Base-by-base conservation (phyloP, 2,329 filamentous ascomycete species). In the Fusarium lateritium region DNA sequence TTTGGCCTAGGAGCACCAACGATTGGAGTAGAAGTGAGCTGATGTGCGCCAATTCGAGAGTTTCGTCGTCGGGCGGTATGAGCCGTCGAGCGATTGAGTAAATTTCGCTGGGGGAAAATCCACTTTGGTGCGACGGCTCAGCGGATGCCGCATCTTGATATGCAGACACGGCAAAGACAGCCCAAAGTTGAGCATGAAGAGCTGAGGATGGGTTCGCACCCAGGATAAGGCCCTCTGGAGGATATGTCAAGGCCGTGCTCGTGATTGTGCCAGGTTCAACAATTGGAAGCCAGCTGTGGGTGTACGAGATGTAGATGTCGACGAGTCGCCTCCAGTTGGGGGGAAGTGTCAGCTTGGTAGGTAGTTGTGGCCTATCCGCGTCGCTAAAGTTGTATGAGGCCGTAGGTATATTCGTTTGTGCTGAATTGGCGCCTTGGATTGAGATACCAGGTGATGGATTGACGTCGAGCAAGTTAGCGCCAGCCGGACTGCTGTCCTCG, bases 231-330 rank as follows among this genome's bases (percentile, higher is more conserved):
- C 71, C 83, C 58, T 74, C 78, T 26, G 67, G 45, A 26, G 79
- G 73, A 33, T 87, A 88, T 9, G 77, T 75, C 39, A 81, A 77
- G 1, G 80, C 86, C 60, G 76, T 82, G 58, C 71, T 83, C 50
- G 91, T 80, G 6, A 92, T 80, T 42, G 86, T 84, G 49, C 91
- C 86, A 65, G 89, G 91, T 67, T 93, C 89, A 13, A 91, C 82
- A 26, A 94, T 89, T 0, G 92, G 92, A 26, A 94, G 84, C 92
- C 92, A 94, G 54, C 86, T 89, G 75, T 94, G 91, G 0, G 90
- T 92, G 71, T 92, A 93, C 2, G 91, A 87, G 62, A 93, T 92
- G 75, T 93, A 94, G 6, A 91, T 84, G 69, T 94, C 90, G 39
- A 94, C 80, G 6, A 94, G 83, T 4, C 85, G 82, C 81, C 83